Base-by-base conservation (phyloP, 345 rosid species). In the Eucalyptus regnans region DNA sequence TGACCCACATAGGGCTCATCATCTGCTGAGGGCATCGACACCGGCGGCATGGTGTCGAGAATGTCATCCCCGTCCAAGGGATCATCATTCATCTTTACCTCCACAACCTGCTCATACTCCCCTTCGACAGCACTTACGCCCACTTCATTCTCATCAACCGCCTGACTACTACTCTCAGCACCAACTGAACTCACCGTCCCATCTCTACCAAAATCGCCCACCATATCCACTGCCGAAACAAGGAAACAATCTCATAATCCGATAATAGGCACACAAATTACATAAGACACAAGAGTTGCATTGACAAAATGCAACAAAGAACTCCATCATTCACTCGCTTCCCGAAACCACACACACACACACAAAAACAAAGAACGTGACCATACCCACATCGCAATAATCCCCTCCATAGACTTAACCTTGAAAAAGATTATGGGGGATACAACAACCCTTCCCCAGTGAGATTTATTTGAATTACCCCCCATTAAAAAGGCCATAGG, bases 1-100 rank as follows among this genome's bases (percentile, higher is more conserved):
- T 94, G 98, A 25, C 99, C 99, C 80, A 95, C 92, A 56, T 87
- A 95, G 23, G 99, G 99, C 92, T 97, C 99, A 87, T 97, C 99
- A 87, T 93, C 97, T 25, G 88, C 89, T 43, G 91, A 90, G 89
- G 86, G 93, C 90, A 89, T 88, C 2, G 91, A 49, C 64, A 90
- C 88, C 52, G 90, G 87, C 16, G 93, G 92, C 88, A 93, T 87
- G 41, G 86, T 90, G 41, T 89, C 89, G 20, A 93, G 92, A 52
- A 94, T 90, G 50, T 20, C 88, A 41, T 91, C 92, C 60, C 60
- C 87, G 50, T 86, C 93, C 20, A 88, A 58, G 16, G 91, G 92
- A 83, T 92, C 95, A 16, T 87, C 92, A 90, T 94, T 94, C 62
- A 93, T 89, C 89, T 97, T 96, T 90, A 87, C 93, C 89, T 94